Evolutionary conservation across 768 basidiomycete species (phyloP).

Genomic region (Calocybe gangraenosa): DNA sequence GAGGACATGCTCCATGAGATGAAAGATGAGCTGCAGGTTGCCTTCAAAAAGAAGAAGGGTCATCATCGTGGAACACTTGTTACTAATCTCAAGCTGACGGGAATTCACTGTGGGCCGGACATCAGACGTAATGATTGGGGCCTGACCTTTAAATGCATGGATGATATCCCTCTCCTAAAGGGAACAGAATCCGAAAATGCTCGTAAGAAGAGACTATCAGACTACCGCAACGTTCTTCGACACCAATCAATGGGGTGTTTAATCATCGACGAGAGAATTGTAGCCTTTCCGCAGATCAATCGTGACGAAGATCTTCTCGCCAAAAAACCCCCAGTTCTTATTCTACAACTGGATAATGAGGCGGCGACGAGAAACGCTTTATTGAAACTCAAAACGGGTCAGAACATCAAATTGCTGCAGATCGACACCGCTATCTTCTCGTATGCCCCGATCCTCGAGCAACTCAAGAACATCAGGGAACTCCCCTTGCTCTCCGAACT

Average conservation of each 20-base stretch:
- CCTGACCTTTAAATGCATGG: conserved; percentile 30
- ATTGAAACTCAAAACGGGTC: conserved; percentile 27
- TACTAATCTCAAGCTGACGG: conserved; percentile 31
- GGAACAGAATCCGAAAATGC: conserved; percentile 23
- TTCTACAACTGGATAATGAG: conserved; percentile 49
- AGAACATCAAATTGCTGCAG: conserved; percentile 36
- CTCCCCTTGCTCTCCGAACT: conserved; percentile 50
- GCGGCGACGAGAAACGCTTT: conserved; percentile 35
- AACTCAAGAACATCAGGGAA: conserved; percentile 40
- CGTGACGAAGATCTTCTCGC: conserved; percentile 52
- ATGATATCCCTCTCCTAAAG: conserved; percentile 34
- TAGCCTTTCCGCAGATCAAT: conserved; percentile 49
- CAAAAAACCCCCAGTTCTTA: conserved; percentile 42
- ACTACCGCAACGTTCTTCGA: conserved; percentile 39
- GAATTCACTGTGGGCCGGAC: conserved; percentile 29
- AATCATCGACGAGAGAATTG: conserved; percentile 39
- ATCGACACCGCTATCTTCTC: conserved; percentile 61
- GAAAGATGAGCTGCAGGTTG: conserved; percentile 49
- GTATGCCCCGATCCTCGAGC: conserved; percentile 58
- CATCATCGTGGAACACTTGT: conserved; percentile 30
- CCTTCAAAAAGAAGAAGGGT: conserved; percentile 33
- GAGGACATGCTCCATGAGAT: conserved; percentile 14
- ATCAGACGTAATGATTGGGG: conserved; percentile 29
- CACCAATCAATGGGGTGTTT: conserved; percentile 56
- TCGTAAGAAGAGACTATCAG: conserved; percentile 33